Conservation (phyloP, 78 protist genomes). For the Polysphondylium violaceum region DNA sequence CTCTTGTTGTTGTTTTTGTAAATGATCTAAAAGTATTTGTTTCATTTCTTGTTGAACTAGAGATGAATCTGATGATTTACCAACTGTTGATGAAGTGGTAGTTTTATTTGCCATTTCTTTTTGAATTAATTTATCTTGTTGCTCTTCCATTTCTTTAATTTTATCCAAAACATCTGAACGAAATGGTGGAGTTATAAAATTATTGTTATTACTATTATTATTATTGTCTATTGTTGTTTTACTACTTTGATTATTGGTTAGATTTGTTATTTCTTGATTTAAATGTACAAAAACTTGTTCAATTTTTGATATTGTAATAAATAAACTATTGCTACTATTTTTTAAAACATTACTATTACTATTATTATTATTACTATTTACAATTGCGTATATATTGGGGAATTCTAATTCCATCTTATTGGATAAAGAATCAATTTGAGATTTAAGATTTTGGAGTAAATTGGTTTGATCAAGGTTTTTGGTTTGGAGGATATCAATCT, state of each 20-base stretch:
- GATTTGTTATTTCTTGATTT: constrained; percentile 25
- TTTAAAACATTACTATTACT: background rate
- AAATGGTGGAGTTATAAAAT: no score
- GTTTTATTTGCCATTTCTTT: background rate
- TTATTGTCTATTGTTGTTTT: background rate
- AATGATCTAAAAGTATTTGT: constrained; percentile 9
- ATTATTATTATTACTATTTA: background rate
- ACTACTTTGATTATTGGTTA: background rate
- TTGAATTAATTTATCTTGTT: background rate
- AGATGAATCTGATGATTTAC: constrained; percentile 2
- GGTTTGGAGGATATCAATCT: background rate
- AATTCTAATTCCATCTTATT: constrained; percentile 40
- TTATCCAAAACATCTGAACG: no score
- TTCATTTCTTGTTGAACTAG: constrained; percentile 24
- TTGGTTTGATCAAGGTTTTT: constrained; percentile 14
- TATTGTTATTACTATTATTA: no score
- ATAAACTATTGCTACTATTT: background rate
- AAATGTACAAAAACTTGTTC: constrained; percentile 40
- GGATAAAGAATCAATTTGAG: constrained; percentile 28
- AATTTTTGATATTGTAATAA: background rate
- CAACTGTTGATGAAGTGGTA: background rate
- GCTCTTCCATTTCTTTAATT: constrained; percentile 19
- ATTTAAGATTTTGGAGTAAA: background rate
- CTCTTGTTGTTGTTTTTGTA: background rate
- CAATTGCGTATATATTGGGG: constrained; percentile 41